Conservation (phyloP, 2,329 filamentous ascomycete genomes). For the Didymella lethalis region DNA sequence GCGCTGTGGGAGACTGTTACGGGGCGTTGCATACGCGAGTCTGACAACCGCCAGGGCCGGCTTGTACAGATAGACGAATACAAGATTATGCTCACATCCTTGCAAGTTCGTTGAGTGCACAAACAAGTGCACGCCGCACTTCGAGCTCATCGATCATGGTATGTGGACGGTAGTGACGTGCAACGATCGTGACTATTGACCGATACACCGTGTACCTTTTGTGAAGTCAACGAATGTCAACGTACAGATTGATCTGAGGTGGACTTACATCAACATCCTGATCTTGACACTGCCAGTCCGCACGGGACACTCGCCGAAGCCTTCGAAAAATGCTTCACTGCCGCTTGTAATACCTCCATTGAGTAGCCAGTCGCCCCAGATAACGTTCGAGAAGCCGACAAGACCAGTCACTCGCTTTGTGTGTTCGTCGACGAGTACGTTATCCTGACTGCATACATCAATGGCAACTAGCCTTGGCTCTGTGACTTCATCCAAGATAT, state of each 20-base stretch:
- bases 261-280: conserved; percentile 54
- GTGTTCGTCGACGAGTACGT: conserved; percentile 60
- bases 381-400: conserved; percentile 60
- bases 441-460: conserved; percentile 57
- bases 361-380: conserved; percentile 66
- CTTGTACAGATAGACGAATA: background rate
- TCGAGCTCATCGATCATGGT: conserved; percentile 53
- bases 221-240: conserved; percentile 12
- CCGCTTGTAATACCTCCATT: conserved; percentile 55
- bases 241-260: background rate
- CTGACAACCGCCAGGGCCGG: background rate
- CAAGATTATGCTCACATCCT: conserved; percentile 26
- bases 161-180: conserved; percentile 55
- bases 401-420: conserved; percentile 60
- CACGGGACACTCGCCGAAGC: conserved; percentile 51
- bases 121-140: conserved; percentile 53
- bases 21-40: background rate
- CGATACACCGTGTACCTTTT: conserved; percentile 57
- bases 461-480: conserved; percentile 61
- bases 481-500: conserved; percentile 59
- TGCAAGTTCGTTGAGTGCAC: conserved; percentile 50
- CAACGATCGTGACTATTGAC: conserved; percentile 53
- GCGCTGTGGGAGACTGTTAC: background rate
- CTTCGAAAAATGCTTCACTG: conserved; percentile 53
- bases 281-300: conserved; percentile 42